Base-by-base conservation (phyloP, 2,329 filamentous ascomycete genomes). In the Diaporthe sp. region DNA sequence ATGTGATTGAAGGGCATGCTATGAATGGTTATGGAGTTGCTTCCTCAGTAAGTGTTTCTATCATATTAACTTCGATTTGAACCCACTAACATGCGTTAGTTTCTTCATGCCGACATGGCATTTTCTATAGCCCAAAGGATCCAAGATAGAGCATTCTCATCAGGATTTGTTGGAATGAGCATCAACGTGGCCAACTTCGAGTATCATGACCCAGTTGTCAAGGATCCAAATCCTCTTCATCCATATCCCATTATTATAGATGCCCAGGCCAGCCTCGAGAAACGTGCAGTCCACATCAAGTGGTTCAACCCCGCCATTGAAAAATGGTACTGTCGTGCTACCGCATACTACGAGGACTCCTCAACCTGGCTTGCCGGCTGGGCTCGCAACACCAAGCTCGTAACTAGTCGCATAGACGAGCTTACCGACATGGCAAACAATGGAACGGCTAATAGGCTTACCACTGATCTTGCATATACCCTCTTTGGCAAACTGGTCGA, bases 151-250 rank as follows among this genome's bases (percentile, higher is more conserved):
- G n/a, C n/a, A n/a, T n/a, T n/a, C n/a, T n/a, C n/a, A n/a, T n/a
- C n/a, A n/a, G n/a, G n/a, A n/a, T n/a, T n/a, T n/a, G n/a, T n/a
- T n/a, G n/a, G n/a, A 30, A 3, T 15, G 7, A 10, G 25, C 13
- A 15, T 70, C 50, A 70, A 55, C 35, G 67, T 57, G 2, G 22
- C 67, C 8, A n/a, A 57, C 12, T 70, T 70, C 19, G 67, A 70
- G 50, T 70, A 70, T 38, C 67, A 70, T 35, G 67, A 70, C 13
- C 67, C 67, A 17, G 67, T 70, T 3, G 50, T 70, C 30, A 47
- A 35, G 38, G n/a, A 42, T 19, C 28, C 12, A 3, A 70, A 17
- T 5, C 17, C 22, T 42, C 19, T 33, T 2, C 67, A 70, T 13
- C 67, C 19, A 7, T 50, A 70, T 13, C 67, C 19, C 3, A 70